These are phyloP conservation scores for Mollisiaceae sp. DNA, from an alignment of 2,329 filamentous ascomycete species.

Conservation along the genomic window DNA sequence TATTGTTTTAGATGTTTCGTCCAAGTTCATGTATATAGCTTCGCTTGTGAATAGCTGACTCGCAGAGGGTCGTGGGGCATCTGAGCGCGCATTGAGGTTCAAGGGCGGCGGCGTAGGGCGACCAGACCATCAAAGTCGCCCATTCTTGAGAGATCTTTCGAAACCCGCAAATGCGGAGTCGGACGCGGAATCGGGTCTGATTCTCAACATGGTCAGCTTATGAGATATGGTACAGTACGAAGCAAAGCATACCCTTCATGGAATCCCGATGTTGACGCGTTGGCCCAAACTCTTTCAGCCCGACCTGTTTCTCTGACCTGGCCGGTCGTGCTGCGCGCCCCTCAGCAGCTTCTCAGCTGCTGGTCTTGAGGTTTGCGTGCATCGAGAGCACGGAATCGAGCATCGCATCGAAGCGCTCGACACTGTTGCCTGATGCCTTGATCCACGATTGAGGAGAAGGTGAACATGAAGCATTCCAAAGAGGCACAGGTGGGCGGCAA, in stretches of 20 bases:
- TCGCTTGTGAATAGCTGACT: neutral
- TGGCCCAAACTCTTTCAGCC: neutral
- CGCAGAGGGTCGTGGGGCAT: no score
- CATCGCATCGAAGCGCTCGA: neutral
- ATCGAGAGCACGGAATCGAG: slow-evolving; percentile 4
- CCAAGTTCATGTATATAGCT: neutral
- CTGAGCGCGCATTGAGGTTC: no score
- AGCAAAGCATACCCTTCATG: no score
- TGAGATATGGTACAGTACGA: no score
- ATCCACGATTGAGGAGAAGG: slow-evolving; percentile 5
- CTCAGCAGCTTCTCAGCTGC: neutral
- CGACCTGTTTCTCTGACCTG: neutral
- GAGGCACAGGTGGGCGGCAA: neutral
- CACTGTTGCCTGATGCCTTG: neutral
- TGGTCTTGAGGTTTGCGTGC: neutral
- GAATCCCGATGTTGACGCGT: neutral
- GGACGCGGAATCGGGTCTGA: no score
- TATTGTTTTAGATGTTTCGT: neutral
- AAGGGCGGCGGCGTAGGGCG: no score
- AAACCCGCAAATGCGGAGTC: no score
- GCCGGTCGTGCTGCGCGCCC: neutral
- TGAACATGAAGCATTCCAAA: neutral
- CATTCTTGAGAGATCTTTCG: no score
- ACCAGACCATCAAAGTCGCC: no score
- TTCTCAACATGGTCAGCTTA: no score